phyloP scores from a whole-genome alignment of 2,329 filamentous ascomycete species.

The Venturia nashicola region DNA sequence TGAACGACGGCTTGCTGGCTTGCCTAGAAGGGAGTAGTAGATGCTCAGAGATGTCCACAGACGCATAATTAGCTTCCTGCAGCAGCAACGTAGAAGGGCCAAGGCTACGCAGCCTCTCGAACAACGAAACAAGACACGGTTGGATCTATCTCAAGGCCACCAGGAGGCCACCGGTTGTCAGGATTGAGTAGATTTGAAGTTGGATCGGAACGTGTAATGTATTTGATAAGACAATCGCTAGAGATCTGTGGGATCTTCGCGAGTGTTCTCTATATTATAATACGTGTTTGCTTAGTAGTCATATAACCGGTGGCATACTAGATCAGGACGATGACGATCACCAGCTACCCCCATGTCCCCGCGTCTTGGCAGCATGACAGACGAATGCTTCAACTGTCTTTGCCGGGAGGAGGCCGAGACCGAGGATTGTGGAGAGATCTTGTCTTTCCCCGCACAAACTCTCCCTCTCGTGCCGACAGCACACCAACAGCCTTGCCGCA shows the following conservation, averaged over 20 bases:
- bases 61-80: not conserved
- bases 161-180: too few species aligned
- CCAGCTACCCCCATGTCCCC: not conserved
- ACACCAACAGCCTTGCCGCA: not conserved
- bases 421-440: not conserved
- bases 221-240: too few species aligned
- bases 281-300: too few species aligned
- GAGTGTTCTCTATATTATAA: too few species aligned
- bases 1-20: not conserved
- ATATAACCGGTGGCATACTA: too few species aligned
- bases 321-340: not conserved
- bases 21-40: not conserved
- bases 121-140: not conserved
- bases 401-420: not conserved
- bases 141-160: too few species aligned
- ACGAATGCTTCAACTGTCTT: not conserved
- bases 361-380: not conserved
- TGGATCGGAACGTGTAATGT: too few species aligned
- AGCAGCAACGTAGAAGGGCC: not conserved
- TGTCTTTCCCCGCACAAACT: not conserved
- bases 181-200: too few species aligned
- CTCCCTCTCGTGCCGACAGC: not conserved
- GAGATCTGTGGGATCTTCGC: too few species aligned
- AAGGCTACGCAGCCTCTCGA: not conserved
- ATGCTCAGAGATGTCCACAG: not conserved